These are phyloP conservation scores for Umbelopsis vinacea DNA, from an alignment of 192 early-diverging fungal species.

Conservation along the genomic window DNA sequence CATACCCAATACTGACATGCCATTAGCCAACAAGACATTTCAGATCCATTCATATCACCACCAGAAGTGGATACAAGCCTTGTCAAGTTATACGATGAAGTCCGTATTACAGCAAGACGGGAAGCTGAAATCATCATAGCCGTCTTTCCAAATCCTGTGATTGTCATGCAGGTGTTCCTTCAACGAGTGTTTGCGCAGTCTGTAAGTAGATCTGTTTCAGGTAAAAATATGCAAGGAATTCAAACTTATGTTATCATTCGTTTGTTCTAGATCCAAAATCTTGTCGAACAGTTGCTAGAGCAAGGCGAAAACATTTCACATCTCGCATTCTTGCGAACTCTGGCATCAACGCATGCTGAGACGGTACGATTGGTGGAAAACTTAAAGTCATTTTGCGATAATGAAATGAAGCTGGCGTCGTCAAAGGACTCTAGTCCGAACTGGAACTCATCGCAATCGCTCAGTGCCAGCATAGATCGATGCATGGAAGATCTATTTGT, in stretches of 20 bases:
- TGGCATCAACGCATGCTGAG: constrained; percentile 74
- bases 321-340: constrained; percentile 79
- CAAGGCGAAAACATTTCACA: constrained; percentile 72
- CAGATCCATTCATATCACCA: constrained; percentile 56
- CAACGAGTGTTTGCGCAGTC: constrained; percentile 97
- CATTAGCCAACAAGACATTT: constrained; percentile 47
- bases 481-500: constrained; percentile 96
- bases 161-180: constrained; percentile 92
- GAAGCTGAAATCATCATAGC: constrained; percentile 93
- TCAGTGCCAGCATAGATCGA: constrained; percentile 80
- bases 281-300: constrained; percentile 79
- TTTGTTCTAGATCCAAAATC: constrained; percentile 78
- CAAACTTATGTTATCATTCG: background rate
- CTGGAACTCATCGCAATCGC: constrained; percentile 50
- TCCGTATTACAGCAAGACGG: constrained; percentile 76
- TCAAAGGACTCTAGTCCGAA: constrained; percentile 16
- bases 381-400: constrained; percentile 79
- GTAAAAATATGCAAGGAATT: background rate
- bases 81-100: constrained; percentile 82
- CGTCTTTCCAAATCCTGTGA: constrained; percentile 90
- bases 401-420: constrained; percentile 39
- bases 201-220: constrained; percentile 47
- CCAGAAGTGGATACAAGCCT: constrained; percentile 73
- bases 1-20: background rate
- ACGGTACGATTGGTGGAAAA: constrained; percentile 75